A percentile compares a stretch with the other conserved stretches of the same genome.
Evolutionary conservation across 345 rosid genomes (phyloP).

Genomic region (Sonneratia alba): DNA sequence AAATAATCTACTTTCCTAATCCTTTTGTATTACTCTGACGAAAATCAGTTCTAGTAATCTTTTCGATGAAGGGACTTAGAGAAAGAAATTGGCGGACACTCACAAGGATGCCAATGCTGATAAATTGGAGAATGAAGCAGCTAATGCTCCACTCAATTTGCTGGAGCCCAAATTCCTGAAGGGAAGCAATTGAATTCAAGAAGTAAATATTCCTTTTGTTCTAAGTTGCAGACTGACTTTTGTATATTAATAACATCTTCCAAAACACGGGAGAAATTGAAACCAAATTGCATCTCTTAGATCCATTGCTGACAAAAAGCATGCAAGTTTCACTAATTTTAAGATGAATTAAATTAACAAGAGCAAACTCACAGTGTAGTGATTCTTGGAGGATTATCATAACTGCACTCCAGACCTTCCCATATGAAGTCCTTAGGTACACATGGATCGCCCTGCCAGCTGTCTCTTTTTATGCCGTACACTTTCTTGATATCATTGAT

Average conservation of each 20-base stretch:
- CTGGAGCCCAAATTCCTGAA: slow-evolving; percentile 44
- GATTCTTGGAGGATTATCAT: slow-evolving; percentile 9
- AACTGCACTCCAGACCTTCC: slow-evolving; percentile 18
- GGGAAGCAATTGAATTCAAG: too few relatives aligned
- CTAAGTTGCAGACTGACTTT: too few relatives aligned
- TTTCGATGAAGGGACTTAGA: not conserved
- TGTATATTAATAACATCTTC: too few relatives aligned
- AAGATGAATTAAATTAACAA: not conserved
- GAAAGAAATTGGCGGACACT: slow-evolving; percentile 1
- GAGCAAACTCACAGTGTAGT: slow-evolving; percentile 16
- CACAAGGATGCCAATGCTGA: slow-evolving; percentile 31
- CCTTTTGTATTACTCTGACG: too few relatives aligned
- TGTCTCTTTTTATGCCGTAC: slow-evolving; percentile 10
- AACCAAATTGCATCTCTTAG: too few relatives aligned
- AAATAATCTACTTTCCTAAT: too few relatives aligned
- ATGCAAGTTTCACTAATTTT: not conserved
- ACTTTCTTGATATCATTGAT: slow-evolving; percentile 13
- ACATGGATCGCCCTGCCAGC: slow-evolving; percentile 31
- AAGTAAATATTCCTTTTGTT: not conserved
- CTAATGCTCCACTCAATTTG: slow-evolving; percentile 31
- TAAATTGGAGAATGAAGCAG: slow-evolving; percentile 25
- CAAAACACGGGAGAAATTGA: too few relatives aligned
- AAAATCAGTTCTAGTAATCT: not conserved
- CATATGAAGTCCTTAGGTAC: slow-evolving; percentile 15
- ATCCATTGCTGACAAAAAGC: not conserved